These are phyloP conservation scores for Paraglomus occultum DNA, from an alignment of 192 early-diverging fungal genomes.

Conservation along the genomic window DNA sequence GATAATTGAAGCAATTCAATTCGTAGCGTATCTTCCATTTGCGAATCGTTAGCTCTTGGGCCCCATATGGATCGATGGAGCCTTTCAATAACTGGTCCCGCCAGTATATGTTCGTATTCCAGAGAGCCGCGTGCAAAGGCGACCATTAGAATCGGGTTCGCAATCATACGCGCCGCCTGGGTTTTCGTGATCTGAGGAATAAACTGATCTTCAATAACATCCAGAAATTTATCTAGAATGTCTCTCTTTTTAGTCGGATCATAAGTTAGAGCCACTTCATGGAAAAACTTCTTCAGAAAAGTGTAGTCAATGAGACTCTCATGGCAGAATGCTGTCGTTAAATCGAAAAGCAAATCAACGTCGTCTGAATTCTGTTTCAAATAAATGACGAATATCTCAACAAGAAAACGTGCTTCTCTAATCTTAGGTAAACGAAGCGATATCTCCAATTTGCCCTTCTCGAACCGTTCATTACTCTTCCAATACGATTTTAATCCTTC, in stretches of 20 bases:
- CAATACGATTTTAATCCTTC: conserved; percentile 53
- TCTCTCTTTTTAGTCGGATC: conserved; percentile 55
- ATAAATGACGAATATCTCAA: conserved; percentile 73
- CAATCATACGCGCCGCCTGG: conserved; percentile 69
- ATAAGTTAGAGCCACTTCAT: conserved; percentile 59
- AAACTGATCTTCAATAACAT: conserved; percentile 58
- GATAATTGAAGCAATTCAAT: conserved; percentile 94
- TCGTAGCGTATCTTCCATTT: conserved; percentile 63
- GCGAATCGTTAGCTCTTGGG: conserved; percentile 59
- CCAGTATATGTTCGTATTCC: conserved; percentile 54
- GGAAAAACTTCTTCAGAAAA: conserved; percentile 66
- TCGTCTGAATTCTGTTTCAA: conserved; percentile 61
- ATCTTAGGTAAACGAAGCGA: conserved; percentile 37
- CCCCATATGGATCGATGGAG: conserved; percentile 63
- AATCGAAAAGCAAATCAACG: conserved; percentile 68
- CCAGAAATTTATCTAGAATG: conserved; percentile 76
- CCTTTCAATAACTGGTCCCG: conserved; percentile 55
- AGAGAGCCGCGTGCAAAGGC: conserved; percentile 53
- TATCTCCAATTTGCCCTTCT: conserved; percentile 48
- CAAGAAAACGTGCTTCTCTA: conserved; percentile 58
- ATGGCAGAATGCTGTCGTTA: conserved; percentile 67
- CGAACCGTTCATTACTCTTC: conserved; percentile 43
- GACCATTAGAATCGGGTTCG: conserved; percentile 84
- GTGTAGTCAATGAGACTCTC: conserved; percentile 65
- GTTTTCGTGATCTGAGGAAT: conserved; percentile 68